A percentile compares a stretch with the other conserved stretches of the same genome.
phyloP scores from a whole-genome alignment of 2,329 filamentous ascomycete genomes.

The Aspergillus tamarii region DNA sequence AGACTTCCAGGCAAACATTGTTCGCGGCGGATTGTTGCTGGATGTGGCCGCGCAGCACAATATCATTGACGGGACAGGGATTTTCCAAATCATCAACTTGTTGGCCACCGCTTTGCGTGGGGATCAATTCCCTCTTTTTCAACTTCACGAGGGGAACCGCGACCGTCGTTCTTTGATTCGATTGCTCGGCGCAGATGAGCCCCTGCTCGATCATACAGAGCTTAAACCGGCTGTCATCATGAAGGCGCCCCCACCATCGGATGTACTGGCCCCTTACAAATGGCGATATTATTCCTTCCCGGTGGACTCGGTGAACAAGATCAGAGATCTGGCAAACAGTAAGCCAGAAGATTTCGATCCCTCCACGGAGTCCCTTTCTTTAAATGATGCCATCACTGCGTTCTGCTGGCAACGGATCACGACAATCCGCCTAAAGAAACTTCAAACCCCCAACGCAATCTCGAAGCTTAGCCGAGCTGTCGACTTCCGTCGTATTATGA shows the following conservation, averaged over 20 bases:
- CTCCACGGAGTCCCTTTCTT: slow-evolving; percentile 15
- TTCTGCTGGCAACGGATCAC: slow-evolving; percentile 24
- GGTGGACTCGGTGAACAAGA: background rate
- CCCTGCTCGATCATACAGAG: slow-evolving; percentile 19
- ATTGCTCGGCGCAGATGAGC: slow-evolving; percentile 13
- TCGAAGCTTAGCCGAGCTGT: slow-evolving; percentile 24
- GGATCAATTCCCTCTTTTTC: slow-evolving; percentile 9
- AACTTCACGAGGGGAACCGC: slow-evolving; percentile 23
- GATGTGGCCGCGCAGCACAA: slow-evolving; percentile 30
- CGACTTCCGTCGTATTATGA: slow-evolving; percentile 22
- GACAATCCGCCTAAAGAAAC: slow-evolving; percentile 8
- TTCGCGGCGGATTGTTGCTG: slow-evolving; percentile 28
- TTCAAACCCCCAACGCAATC: background rate
- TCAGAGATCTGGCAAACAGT: slow-evolving; percentile 8
- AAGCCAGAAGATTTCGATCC: slow-evolving; percentile 8
- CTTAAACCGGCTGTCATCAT: slow-evolving; percentile 4
- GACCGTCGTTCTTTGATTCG: slow-evolving; percentile 22
- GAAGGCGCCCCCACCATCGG: background rate
- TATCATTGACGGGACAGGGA: slow-evolving; percentile 27
- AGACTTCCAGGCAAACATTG: slow-evolving; percentile 29
- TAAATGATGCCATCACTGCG: slow-evolving; percentile 25
- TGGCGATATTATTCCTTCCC: slow-evolving; percentile 20
- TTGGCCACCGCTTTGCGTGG: slow-evolving; percentile 18
- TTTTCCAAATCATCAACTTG: slow-evolving; percentile 24
- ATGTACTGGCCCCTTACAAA: slow-evolving; percentile 7